These are phyloP conservation scores for Xylaria cubensis DNA, from an alignment of 495 filamentous ascomycete genomes.

Conservation along the genomic window DNA sequence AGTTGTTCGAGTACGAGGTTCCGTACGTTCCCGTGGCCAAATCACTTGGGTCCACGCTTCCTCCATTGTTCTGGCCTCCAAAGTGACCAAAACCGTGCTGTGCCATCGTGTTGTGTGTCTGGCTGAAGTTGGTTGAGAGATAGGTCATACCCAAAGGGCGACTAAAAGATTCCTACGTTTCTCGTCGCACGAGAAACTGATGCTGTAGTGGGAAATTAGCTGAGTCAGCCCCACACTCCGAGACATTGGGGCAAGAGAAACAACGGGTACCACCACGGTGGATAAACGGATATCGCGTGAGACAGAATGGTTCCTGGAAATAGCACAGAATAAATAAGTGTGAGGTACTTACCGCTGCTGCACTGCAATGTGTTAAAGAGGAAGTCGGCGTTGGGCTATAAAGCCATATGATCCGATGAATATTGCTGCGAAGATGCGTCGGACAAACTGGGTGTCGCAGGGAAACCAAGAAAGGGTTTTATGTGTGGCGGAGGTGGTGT, in stretches of 20 bases:
- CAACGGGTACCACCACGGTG: conserved; percentile 15
- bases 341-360: conserved; percentile 13
- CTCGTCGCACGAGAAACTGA: conserved; percentile 26
- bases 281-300: conserved; percentile 11
- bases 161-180: conserved; percentile 9
- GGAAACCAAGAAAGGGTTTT: neutral
- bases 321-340: conserved; percentile 1
- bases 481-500: conserved; percentile 9
- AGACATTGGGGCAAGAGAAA: conserved; percentile 31
- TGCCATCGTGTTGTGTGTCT: conserved; percentile 46
- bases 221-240: conserved; percentile 41
- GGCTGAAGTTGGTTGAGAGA: conserved; percentile 20
- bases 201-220: conserved; percentile 38
- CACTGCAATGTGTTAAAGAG: neutral
- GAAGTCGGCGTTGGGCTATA: conserved; percentile 20
- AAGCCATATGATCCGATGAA: conserved; percentile 15
- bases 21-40: conserved; percentile 68
- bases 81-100: conserved; percentile 72
- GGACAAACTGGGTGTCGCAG: conserved; percentile 11
- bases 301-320: neutral
- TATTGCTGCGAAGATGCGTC: neutral
- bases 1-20: conserved; percentile 49
- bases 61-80: conserved; percentile 62
- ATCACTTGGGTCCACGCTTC: conserved; percentile 84
- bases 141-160: conserved; percentile 29